These are phyloP conservation scores for Tanacetum coccineum DNA, from an alignment of 129 eudicot genomes.

Conservation along the genomic window DNA sequence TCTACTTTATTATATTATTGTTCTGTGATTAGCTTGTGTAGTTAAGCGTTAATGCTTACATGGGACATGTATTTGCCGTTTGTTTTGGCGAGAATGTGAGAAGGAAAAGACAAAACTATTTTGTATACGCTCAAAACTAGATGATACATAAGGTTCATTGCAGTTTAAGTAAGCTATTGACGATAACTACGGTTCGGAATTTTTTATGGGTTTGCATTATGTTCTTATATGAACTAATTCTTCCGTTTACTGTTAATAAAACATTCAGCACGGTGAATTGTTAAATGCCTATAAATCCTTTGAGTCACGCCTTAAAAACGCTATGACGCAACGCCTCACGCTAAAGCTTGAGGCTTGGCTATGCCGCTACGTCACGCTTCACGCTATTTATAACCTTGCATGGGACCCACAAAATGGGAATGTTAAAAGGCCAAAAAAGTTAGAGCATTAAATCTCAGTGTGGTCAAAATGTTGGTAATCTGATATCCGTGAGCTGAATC, in stretches of 20 bases:
- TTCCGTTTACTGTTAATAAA: background rate
- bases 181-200: conserved; percentile 87
- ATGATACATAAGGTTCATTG: conserved; percentile 59
- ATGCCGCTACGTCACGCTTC: too few relatives aligned
- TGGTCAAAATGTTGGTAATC: background rate
- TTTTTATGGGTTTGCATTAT: conserved; percentile 75
- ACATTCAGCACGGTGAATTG: background rate
- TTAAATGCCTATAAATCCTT: background rate
- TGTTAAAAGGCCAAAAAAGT: background rate
- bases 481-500: background rate
- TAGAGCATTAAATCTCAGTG: background rate
- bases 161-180: conserved; percentile 87
- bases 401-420: conserved; percentile 1
- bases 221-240: background rate
- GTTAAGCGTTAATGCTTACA: conserved; percentile 10
- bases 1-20: background rate
- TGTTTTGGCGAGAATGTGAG: conserved; percentile 55
- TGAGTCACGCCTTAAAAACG: too few relatives aligned
- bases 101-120: conserved; percentile 51
- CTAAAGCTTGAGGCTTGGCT: too few relatives aligned
- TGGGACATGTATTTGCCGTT: conserved; percentile 9
- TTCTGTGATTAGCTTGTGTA: conserved; percentile 9
- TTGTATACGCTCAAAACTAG: conserved; percentile 82
- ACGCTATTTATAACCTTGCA: too few relatives aligned
- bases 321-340: too few relatives aligned